Evolutionary conservation across 2,329 filamentous ascomycete species (phyloP), one percentile per base, ranked within the genome.

Genomic region (Sporothrix protearum): DNA sequence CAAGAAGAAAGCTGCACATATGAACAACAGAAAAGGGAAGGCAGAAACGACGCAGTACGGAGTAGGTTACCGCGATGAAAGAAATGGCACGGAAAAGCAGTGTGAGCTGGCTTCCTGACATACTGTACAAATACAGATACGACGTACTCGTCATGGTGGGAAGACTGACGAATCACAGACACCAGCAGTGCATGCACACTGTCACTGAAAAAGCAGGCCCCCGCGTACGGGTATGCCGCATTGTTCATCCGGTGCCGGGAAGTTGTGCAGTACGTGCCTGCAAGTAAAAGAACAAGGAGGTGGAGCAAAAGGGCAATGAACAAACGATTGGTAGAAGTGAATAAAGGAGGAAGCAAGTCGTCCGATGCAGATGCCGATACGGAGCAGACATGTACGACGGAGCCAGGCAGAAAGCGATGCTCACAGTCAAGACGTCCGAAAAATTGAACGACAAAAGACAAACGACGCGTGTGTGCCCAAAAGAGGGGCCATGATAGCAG

Each of bases 391-490:
- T 47, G 42, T 42, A 49, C 33, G 25, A 25, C 39, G 63, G 42
- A 33, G 25, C 25, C 63, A 64, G 59, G 12, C 22, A 36, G 59
- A 28, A 12, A n/a, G n/a, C n/a, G n/a, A 28, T 28, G 12, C 22
- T 49, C 10, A 49, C n/a, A 51, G 22, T 3, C 12, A 12, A 22
- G 22, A 14, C 25, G 25, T 53, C n/a, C 39, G 19, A 36, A 63
- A 36, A 9, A 28, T 22, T 14, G 33, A 42, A 22, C n/a, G 33
- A 25, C 19, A 33, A 4, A 42, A 22, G n/a, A 45, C 10, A 42
- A 28, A 28, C 59, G 22, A 64, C 36, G 59, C 59, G 59, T 28
- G 36, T 64, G 36, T 64, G 59, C 59, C 59, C 36, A 45, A 64
- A 36, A 19, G 59, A 64, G 59, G 59, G 59, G 59, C 33, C 9